phyloP scores from a whole-genome alignment of 2,329 filamentous ascomycete genomes.

The Aspergillus ustus region DNA sequence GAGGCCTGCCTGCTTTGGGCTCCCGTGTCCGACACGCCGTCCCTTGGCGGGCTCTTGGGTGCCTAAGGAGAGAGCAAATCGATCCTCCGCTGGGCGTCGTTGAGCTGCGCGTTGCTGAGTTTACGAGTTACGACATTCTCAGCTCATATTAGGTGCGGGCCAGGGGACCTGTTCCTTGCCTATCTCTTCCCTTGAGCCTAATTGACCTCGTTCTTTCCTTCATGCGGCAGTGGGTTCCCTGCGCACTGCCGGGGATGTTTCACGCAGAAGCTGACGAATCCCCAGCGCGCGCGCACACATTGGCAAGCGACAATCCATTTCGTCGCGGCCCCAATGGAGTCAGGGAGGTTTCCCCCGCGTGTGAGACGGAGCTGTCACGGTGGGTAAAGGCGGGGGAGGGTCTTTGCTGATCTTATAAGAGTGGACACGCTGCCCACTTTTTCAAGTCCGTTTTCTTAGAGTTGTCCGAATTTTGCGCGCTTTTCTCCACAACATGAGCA shows the following conservation, averaged over 20 bases:
- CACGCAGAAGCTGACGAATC: neutral
- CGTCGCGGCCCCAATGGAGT: neutral
- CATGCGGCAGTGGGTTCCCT: neutral
- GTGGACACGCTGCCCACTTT: neutral
- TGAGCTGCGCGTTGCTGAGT: neutral
- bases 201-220: neutral
- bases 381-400: neutral
- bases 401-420: slow-evolving; percentile 11
- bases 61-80: neutral
- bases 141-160: slow-evolving; percentile 33
- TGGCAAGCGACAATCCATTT: neutral
- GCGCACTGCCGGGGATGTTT: neutral
- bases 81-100: neutral
- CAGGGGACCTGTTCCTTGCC: slow-evolving; percentile 4
- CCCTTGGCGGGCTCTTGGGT: neutral
- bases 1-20: slow-evolving; percentile 1
- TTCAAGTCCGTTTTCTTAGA: neutral
- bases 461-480: neutral
- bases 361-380: neutral
- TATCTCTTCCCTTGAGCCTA: slow-evolving; percentile 20
- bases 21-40: slow-evolving; percentile 3
- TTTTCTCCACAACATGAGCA: neutral
- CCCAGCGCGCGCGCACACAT: no score
- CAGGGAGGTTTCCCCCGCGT: neutral
- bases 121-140: neutral